These are phyloP conservation scores for Peronospora farinosa DNA, from an alignment of 352 stramenopile genomes.

Conservation along the genomic window DNA sequence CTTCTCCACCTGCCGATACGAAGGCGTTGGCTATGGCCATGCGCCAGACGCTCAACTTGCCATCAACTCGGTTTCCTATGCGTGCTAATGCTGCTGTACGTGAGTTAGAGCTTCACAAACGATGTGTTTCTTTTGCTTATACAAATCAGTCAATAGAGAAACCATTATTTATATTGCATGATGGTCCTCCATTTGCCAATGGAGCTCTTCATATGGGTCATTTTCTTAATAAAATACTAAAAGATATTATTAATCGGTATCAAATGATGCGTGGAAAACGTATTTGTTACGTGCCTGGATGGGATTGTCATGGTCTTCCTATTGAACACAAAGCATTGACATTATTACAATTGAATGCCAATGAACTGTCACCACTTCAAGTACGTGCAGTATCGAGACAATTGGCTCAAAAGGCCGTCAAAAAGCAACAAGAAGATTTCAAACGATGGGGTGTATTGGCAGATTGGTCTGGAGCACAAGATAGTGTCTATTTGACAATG, in stretches of 20 bases:
- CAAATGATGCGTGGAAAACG: constrained; percentile 91
- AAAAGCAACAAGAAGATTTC: constrained; percentile 90
- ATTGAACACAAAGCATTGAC: constrained; percentile 98
- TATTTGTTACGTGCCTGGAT: constrained; percentile 95
- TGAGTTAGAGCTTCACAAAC: constrained; percentile 63
- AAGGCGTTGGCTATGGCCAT: constrained; percentile 67
- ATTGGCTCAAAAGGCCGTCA: constrained; percentile 91
- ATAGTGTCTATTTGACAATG: constrained; percentile 91
- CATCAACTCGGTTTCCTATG: constrained; percentile 94
- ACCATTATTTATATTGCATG: constrained; percentile 91
- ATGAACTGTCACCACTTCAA: constrained; percentile 77
- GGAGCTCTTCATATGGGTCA: constrained; percentile 97
- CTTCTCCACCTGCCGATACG: constrained; percentile 22
- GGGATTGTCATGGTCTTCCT: constrained; percentile 98
- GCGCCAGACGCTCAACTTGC: constrained; percentile 92
- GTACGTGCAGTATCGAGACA: constrained; percentile 88
- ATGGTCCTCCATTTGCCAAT: constrained; percentile 98
- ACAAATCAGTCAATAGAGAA: constrained; percentile 29
- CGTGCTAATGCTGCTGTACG: constrained; percentile 89
- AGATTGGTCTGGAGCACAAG: constrained; percentile 65
- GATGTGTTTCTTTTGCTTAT: constrained; percentile 65
- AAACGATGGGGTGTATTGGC: constrained; percentile 92
- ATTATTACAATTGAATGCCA: constrained; percentile 65
- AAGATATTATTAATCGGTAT: constrained; percentile 98
- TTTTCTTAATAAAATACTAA: constrained; percentile 90